phyloP scores from a whole-genome alignment of 108 stramenopile genomes.

The Discostella stelligeroides region DNA sequence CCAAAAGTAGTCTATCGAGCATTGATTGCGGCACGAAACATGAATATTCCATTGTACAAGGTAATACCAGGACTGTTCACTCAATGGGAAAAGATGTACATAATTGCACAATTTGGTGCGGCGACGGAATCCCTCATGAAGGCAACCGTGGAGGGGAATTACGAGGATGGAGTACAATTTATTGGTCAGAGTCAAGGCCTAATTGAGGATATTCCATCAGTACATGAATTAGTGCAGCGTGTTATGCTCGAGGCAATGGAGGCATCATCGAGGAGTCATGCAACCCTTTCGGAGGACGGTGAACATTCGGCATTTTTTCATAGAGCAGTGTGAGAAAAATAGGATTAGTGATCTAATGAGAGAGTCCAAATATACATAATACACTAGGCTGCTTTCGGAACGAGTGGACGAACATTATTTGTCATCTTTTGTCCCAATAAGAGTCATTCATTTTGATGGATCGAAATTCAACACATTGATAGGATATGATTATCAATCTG shows the following conservation, averaged over 20 bases:
- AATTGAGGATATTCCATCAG: slow-evolving; percentile 77
- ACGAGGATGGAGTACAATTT: slow-evolving; percentile 81
- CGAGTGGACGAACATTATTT: too few species aligned
- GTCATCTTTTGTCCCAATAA: too few species aligned
- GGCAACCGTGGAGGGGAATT: slow-evolving; percentile 80
- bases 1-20: slow-evolving; percentile 69
- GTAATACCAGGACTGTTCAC: slow-evolving; percentile 80
- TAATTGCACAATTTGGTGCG: slow-evolving; percentile 85
- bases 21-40: slow-evolving; percentile 64
- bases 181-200: slow-evolving; percentile 84
- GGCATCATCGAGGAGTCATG: slow-evolving; percentile 20
- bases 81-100: slow-evolving; percentile 83
- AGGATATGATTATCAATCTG: too few species aligned
- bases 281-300: slow-evolving; percentile 15
- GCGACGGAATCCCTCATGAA: slow-evolving; percentile 76
- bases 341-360: too few species aligned
- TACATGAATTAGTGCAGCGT: slow-evolving; percentile 77
- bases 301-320: neutral
- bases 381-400: too few species aligned
- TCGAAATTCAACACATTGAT: too few species aligned
- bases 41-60: slow-evolving; percentile 84
- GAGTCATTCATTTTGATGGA: too few species aligned
- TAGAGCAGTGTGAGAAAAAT: neutral
- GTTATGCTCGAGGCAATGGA: slow-evolving; percentile 69
- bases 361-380: too few species aligned